Percentiles rank a stretch among this genome's conserved stretches.
phyloP scores from a whole-genome alignment of 331 rosid genomes.

The Malus hybrid region DNA sequence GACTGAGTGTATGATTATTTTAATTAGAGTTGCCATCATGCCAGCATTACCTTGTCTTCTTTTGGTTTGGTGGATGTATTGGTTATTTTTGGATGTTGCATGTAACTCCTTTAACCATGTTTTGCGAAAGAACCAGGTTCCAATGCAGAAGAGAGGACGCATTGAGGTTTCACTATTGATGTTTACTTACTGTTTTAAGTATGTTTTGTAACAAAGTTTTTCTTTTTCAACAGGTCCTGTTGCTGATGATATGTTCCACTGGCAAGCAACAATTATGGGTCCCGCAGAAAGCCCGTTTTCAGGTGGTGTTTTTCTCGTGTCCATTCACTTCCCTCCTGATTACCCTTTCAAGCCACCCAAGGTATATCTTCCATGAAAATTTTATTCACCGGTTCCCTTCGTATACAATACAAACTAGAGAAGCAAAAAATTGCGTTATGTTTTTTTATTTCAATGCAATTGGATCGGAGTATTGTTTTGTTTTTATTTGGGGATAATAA shows the following conservation, averaged over 20 bases:
- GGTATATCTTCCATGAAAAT: conserved; percentile 4
- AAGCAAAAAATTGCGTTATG: not conserved
- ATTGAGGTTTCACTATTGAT: not conserved
- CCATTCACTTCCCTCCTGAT: conserved; percentile 76
- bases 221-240: conserved; percentile 37
- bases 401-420: not conserved
- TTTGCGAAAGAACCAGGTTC: not conserved
- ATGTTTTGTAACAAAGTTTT: not conserved
- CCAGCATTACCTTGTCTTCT: not conserved
- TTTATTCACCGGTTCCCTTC: not conserved
- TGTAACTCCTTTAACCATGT: not conserved
- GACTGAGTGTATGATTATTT: not conserved
- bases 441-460: not conserved
- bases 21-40: not conserved
- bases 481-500: not conserved
- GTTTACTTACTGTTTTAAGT: not conserved
- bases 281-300: conserved; percentile 68
- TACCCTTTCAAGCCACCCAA: conserved; percentile 78
- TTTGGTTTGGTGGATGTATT: not conserved
- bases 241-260: conserved; percentile 65
- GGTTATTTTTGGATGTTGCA: not conserved
- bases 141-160: not conserved
- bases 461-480: not conserved
- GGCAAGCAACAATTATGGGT: conserved; percentile 82
- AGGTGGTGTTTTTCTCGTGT: conserved; percentile 69